These are phyloP conservation scores for Ceratocystis destructans DNA, from an alignment of 2,329 filamentous ascomycete genomes.

Conservation along the genomic window DNA sequence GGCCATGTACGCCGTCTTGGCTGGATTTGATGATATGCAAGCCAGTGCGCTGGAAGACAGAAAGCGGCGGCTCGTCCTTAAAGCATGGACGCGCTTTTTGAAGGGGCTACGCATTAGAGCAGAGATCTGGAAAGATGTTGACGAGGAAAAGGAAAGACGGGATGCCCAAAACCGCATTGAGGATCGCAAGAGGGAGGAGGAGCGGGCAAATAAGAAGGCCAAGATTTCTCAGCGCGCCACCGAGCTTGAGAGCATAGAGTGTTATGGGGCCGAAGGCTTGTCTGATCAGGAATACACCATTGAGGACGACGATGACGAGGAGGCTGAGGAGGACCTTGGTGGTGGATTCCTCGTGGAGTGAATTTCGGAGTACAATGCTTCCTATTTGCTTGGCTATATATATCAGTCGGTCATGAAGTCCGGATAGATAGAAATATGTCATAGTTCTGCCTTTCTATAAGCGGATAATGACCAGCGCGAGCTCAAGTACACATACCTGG, in stretches of 20 bases:
- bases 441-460: not conserved
- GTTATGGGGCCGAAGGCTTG: not conserved
- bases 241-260: not conserved
- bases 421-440: not conserved
- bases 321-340: not conserved
- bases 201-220: not conserved
- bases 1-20: slow-evolving; percentile 55
- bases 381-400: not conserved
- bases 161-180: slow-evolving; percentile 1
- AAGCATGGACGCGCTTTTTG: slow-evolving; percentile 55
- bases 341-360: slow-evolving; percentile 12
- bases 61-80: slow-evolving; percentile 57
- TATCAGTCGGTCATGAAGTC: not conserved
- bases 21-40: slow-evolving; percentile 52
- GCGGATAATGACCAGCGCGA: not conserved
- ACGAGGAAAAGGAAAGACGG: slow-evolving; percentile 9
- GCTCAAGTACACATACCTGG: too few relatives aligned
- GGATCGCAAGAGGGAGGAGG: not conserved
- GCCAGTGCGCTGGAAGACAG: slow-evolving; percentile 53
- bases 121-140: slow-evolving; percentile 36
- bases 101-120: slow-evolving; percentile 64
- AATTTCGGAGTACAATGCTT: not conserved
- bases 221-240: not conserved
- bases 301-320: slow-evolving; percentile 11
- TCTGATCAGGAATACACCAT: slow-evolving; percentile 1